These are phyloP conservation scores for Nakazawaea anatomiae DNA, from an alignment of 805 yeast species.

Conservation along the genomic window DNA sequence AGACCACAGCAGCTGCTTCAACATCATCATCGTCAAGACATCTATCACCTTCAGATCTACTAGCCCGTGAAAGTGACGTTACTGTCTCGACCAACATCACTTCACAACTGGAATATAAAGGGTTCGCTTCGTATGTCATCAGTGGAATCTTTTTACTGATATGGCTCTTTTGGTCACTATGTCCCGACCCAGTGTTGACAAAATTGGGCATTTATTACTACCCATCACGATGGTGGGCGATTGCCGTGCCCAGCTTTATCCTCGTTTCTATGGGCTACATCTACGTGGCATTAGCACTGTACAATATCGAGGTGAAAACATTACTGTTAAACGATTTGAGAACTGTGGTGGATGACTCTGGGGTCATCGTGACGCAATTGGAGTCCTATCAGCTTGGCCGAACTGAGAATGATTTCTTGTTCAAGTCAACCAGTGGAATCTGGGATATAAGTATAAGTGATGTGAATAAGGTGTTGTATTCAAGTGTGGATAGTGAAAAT, in stretches of 20 bases:
- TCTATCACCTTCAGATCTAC: slow-evolving; percentile 36
- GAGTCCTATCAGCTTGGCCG: slow-evolving; percentile 12
- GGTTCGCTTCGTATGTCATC: slow-evolving; percentile 76
- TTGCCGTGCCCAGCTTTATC: slow-evolving; percentile 67
- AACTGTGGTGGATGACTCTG: slow-evolving; percentile 66
- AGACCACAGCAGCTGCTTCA: not conserved
- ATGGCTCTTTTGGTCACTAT: slow-evolving; percentile 69
- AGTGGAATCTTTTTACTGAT: slow-evolving; percentile 48
- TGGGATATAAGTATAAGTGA: slow-evolving; percentile 75
- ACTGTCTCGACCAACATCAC: slow-evolving; percentile 50
- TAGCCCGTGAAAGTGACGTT: slow-evolving; percentile 64
- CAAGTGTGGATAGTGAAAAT: not conserved
- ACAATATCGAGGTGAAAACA: slow-evolving; percentile 74
- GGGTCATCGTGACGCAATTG: slow-evolving; percentile 21
- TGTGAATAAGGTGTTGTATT: slow-evolving; percentile 62
- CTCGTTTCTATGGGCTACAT: slow-evolving; percentile 67
- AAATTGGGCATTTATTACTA: slow-evolving; percentile 56
- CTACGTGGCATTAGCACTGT: slow-evolving; percentile 64
- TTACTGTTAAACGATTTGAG: slow-evolving; percentile 50
- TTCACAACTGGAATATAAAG: slow-evolving; percentile 73
- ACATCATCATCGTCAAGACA: not conserved
- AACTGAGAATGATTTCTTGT: slow-evolving; percentile 32
- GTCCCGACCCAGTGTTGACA: slow-evolving; percentile 51
- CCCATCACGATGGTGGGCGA: slow-evolving; percentile 91
- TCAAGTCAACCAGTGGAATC: slow-evolving; percentile 72